phyloP scores from a whole-genome alignment of 129 eudicot species.

The Helianthus tuberosus region DNA sequence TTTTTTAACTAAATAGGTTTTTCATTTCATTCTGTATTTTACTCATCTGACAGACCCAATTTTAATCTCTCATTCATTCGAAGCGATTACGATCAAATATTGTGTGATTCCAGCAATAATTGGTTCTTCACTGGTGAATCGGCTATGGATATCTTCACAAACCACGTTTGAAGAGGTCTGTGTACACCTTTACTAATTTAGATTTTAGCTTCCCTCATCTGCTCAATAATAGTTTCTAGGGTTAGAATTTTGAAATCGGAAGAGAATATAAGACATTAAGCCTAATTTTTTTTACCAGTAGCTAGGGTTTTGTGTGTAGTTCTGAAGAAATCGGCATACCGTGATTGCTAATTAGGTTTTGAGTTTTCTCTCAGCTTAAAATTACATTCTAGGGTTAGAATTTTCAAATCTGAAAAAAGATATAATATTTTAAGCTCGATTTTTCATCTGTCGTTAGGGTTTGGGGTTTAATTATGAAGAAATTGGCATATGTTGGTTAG shows the following conservation, averaged over 20 bases:
- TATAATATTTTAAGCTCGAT: not conserved
- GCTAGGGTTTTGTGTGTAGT: not conserved
- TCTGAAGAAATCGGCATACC: not conserved
- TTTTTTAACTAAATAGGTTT: too few species aligned
- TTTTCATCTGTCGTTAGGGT: not conserved
- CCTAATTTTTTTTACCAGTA: not conserved
- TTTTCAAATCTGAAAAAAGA: not conserved
- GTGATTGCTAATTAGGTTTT: too few species aligned
- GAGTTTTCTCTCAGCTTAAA: not conserved
- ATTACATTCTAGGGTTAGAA: slow-evolving; percentile 20
- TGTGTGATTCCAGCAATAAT: slow-evolving; percentile 2
- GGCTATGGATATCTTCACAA: slow-evolving; percentile 2
- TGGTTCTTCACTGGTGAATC: not conserved
- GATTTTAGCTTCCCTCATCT: too few species aligned
- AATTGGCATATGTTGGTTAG: not conserved
- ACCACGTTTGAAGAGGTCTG: slow-evolving; percentile 22
- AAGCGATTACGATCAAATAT: not conserved
- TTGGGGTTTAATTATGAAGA: slow-evolving; percentile 7
- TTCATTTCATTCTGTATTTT: too few species aligned
- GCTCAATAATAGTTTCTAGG: slow-evolving; percentile 17
- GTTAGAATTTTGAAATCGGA: not conserved
- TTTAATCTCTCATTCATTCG: too few species aligned
- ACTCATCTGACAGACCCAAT: too few species aligned
- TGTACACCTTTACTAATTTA: not conserved
- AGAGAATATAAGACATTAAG: not conserved